Base-by-base conservation (phyloP, 73 alveolate genomes). In the Tetrahymena thermophila region DNA sequence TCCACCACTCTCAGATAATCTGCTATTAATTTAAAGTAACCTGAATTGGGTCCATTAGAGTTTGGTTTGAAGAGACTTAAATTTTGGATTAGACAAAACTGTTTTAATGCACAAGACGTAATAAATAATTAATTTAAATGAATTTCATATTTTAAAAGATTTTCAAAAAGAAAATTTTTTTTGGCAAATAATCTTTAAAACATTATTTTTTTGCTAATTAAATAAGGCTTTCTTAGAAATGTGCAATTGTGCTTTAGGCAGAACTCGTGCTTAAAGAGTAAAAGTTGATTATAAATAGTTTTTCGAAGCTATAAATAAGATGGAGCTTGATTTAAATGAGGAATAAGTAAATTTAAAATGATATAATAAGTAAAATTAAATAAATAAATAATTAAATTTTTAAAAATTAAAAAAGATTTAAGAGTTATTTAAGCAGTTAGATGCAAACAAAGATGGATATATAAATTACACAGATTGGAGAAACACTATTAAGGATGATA, bases 391-490 rank as follows among this genome's bases (percentile, higher is more conserved):
- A 55, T 55, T 3, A 5, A 55, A 23, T 23, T 23, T 23, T 23
- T 56, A 23, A 56, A 56, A 56, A 56, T 16, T 56, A 23, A 71
- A 71, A 25, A 25, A 71, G 89, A 28, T 1, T 21, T 31, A 71
- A 71, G 97, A 94, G 42, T 34, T 96, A 40, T 94, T 95, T 55
- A 37, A 95, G 34, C 35, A 94, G 44, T 93, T 96, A 15, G 98
- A 96, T 58, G 96, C 95, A 37, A 96, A 96, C 85, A 35, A 95
- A 85, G 98, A 96, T 94, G 98, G 98, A 96, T 93, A 85, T 85
- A 83, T 96, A 35, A 97, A 96, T 94, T 85, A 95, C 55, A 85
- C 94, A 43, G 97, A 95, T 85, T 95, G 97, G 97, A 57, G 71
- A 31, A 55, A 95, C 55, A 94, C 97, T 2, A 57, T 89, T 5